These are phyloP conservation scores for Trichosporon faecale DNA, from an alignment of 1,284 basidiomycete species.

Conservation along the genomic window DNA sequence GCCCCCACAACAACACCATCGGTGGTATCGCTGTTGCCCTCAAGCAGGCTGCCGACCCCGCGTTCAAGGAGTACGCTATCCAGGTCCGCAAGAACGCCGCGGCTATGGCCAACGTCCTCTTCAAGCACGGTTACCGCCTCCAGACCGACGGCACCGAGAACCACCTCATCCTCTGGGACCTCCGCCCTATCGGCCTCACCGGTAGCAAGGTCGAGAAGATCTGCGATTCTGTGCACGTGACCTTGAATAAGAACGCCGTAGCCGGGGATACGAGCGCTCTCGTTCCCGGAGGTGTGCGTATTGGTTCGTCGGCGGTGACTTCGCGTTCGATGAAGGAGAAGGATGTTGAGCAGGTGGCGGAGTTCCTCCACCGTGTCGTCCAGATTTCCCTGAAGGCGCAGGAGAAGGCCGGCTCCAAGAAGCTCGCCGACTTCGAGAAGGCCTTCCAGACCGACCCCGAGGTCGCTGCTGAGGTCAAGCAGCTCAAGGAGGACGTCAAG, in stretches of 20 bases:
- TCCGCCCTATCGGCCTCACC: constrained; percentile 90
- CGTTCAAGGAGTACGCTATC: constrained; percentile 88
- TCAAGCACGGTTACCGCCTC: constrained; percentile 82
- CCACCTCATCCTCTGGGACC: constrained; percentile 97
- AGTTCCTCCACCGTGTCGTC: constrained; percentile 87
- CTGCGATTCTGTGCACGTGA: constrained; percentile 94
- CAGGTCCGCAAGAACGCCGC: constrained; percentile 87
- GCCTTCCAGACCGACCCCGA: constrained; percentile 59
- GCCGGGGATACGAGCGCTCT: constrained; percentile 65
- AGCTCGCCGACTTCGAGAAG: constrained; percentile 92
- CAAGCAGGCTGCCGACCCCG: constrained; percentile 85
- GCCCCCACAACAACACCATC: constrained; percentile 99
- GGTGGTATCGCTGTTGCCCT: constrained; percentile 94
- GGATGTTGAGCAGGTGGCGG: constrained; percentile 79
- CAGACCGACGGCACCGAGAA: constrained; percentile 97
- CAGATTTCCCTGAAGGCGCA: constrained; percentile 83
- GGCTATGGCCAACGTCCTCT: constrained; percentile 69
- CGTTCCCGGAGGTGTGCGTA: constrained; percentile 94
- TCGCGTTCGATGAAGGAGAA: constrained; percentile 86
- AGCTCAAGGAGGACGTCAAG: constrained; percentile 49
- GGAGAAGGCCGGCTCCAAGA: constrained; percentile 90
- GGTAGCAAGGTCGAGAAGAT: constrained; percentile 99
- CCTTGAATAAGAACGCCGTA: constrained; percentile 65
- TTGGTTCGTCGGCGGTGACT: constrained; percentile 91
- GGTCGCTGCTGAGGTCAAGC: constrained; percentile 3